Evolutionary conservation across 2,329 filamentous ascomycete species (phyloP).

Genomic region (Aspergillus intermedius): DNA sequence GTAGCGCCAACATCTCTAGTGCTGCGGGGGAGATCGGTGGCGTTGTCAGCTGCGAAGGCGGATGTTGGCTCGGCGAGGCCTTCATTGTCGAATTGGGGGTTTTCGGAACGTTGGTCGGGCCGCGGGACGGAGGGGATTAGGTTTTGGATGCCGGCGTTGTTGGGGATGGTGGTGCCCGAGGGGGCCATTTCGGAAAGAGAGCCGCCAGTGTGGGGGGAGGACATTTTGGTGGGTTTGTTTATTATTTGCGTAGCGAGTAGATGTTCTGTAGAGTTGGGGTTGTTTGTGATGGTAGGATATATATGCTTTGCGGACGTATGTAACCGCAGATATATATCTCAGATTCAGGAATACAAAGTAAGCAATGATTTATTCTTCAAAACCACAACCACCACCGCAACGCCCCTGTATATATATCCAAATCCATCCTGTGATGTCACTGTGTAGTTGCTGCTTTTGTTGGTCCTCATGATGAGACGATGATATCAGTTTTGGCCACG

Average conservation of each 20-base stretch:
- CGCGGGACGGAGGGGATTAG: slow-evolving; percentile 44
- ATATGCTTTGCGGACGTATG: background rate
- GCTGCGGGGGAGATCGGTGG: slow-evolving; percentile 40
- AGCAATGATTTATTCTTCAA: background rate
- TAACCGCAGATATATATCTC: background rate
- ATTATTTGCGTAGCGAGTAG: background rate
- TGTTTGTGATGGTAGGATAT: background rate
- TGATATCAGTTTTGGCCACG: background rate
- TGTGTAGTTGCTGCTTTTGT: no score
- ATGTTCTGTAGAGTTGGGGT: background rate
- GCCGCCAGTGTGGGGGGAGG: slow-evolving; percentile 30
- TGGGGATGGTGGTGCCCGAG: slow-evolving; percentile 36
- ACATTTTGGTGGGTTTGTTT: background rate
- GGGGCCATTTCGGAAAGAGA: slow-evolving; percentile 35
- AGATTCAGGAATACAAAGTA: background rate
- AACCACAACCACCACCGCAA: background rate
- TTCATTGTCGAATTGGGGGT: slow-evolving; percentile 27
- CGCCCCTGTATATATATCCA: background rate
- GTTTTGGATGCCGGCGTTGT: slow-evolving; percentile 40
- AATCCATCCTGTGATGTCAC: background rate
- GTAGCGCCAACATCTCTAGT: slow-evolving; percentile 28
- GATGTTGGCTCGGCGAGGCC: slow-evolving; percentile 29
- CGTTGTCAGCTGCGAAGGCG: slow-evolving; percentile 44
- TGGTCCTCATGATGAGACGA: background rate
- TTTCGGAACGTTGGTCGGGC: slow-evolving; percentile 39